Evolutionary conservation across 2,329 filamentous ascomycete species (phyloP).

Genomic region (Phyllosticta capitalensis): DNA sequence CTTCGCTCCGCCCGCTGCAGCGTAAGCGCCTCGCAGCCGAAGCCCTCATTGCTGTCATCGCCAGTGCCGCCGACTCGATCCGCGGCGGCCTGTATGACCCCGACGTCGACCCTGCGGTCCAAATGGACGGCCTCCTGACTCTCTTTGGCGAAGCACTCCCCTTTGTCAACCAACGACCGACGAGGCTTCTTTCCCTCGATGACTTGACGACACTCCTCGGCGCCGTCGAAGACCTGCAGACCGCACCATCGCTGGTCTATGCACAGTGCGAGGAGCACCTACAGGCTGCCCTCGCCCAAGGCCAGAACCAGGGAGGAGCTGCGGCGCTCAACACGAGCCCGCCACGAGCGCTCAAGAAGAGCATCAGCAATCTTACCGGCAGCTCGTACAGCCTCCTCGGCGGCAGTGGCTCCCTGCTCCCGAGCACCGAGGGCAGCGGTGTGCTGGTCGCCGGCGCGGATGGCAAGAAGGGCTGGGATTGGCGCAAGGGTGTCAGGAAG

Average conservation of each 20-base stretch:
- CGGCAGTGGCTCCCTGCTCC: slow-evolving; percentile 57
- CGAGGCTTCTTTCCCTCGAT: slow-evolving; percentile 52
- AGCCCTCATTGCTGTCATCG: slow-evolving; percentile 72
- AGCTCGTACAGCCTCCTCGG: slow-evolving; percentile 56
- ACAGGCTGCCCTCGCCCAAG: slow-evolving; percentile 61
- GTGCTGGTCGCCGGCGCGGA: slow-evolving; percentile 35
- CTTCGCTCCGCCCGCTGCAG: slow-evolving; percentile 43
- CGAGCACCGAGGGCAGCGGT: slow-evolving; percentile 36
- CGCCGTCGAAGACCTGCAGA: slow-evolving; percentile 70
- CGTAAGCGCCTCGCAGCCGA: slow-evolving; percentile 61
- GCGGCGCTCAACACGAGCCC: slow-evolving; percentile 15
- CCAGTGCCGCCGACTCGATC: slow-evolving; percentile 81
- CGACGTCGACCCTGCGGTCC: slow-evolving; percentile 69
- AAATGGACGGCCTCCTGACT: slow-evolving; percentile 75
- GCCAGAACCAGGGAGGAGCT: slow-evolving; percentile 35
- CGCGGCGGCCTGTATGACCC: slow-evolving; percentile 82
- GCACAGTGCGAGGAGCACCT: slow-evolving; percentile 70
- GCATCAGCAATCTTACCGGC: slow-evolving; percentile 43
- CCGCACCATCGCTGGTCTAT: slow-evolving; percentile 63
- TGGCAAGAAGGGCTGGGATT: slow-evolving; percentile 60
- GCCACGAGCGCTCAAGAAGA: slow-evolving; percentile 45
- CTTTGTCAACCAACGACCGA: slow-evolving; percentile 51
- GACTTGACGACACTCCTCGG: slow-evolving; percentile 70
- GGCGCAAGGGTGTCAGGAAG: slow-evolving; percentile 49
- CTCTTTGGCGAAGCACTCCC: slow-evolving; percentile 76